Base-by-base conservation (phyloP, 306 rosid species). In the Quercus rubra region DNA sequence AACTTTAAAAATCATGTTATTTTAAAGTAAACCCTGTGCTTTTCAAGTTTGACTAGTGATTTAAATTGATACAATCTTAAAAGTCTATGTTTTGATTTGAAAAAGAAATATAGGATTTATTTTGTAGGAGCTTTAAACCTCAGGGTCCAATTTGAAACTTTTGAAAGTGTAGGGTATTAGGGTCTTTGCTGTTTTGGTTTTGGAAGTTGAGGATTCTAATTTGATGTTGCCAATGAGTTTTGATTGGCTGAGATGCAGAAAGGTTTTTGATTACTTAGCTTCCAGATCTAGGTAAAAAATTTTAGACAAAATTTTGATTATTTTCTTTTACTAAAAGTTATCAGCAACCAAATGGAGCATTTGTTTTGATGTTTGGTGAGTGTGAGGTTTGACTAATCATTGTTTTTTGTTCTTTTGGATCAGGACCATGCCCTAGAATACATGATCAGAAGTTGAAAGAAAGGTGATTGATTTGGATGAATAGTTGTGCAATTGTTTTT, bases 391-490 rank as follows among this genome's bases (percentile, higher is more conserved):
- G 15, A 30, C 57, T 62, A 35, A 66, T 10, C 3, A 52, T 68
- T 10, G 35, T 38, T 19, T 61, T 74, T 61, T 4, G 20, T 71
- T 59, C 54, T 61, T 68, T 58, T 76, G 79, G 63, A 58, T 79
- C 92, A 96, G 99, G 99, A 71, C 85, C 96, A 28, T 96, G 99
- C 82, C 94, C 98, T 0, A 87, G 88, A 81, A 84, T 96, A 63
- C 99, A 96, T 87, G 99, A 96, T 74, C 93, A 78, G 52, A 96
- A 96, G 87, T 83, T 96, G 93, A 96, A 93, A 88, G 99, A 96
- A 81, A 96, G 94, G 99, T 96, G 85, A 85, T 55, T 84, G 80
- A 80, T 20, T 58, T 75, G 73, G 35, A 21, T 62, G 74, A 31
- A 72, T 14, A 71, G 28, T 63, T 70, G 25, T 73, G 57, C 54